Conservation (phyloP, 805 yeast species). For the Saccharomycopsis javanensis region DNA sequence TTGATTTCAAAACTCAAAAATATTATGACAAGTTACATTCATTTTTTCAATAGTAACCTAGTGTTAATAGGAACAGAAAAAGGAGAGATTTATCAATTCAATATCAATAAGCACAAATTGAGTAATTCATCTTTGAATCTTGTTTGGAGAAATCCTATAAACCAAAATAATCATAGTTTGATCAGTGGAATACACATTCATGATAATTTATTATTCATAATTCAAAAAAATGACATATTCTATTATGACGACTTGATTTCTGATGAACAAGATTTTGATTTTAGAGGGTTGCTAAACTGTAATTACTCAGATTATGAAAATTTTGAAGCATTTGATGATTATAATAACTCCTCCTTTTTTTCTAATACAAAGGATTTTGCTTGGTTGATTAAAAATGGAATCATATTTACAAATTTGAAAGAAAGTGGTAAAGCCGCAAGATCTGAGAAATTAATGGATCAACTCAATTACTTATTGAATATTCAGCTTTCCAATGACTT, state of each 20-base stretch:
- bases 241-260: conserved; percentile 24
- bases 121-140: conserved; percentile 33
- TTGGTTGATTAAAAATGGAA: conserved; percentile 39
- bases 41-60: conserved; percentile 27
- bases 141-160: conserved; percentile 30
- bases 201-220: conserved; percentile 18
- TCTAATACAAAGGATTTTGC: conserved; percentile 28
- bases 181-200: conserved; percentile 25
- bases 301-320: conserved; percentile 30
- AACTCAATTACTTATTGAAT: conserved; percentile 32
- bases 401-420: conserved; percentile 27
- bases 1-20: conserved; percentile 39
- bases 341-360: conserved; percentile 20
- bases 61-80: conserved; percentile 38
- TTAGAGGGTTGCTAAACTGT: conserved; percentile 16
- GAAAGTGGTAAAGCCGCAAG: conserved; percentile 9
- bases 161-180: conserved; percentile 9
- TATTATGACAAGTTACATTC: conserved; percentile 32
- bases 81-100: conserved; percentile 40
- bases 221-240: conserved; percentile 26
- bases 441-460: conserved; percentile 23
- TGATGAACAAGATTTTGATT: conserved; percentile 21
- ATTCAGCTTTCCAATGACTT: conserved; percentile 31
- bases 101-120: conserved; percentile 32
- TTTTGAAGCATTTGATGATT: conserved; percentile 27